Evolutionary conservation across 345 rosid genomes (phyloP).

Genomic region (Rhizophora apiculata): DNA sequence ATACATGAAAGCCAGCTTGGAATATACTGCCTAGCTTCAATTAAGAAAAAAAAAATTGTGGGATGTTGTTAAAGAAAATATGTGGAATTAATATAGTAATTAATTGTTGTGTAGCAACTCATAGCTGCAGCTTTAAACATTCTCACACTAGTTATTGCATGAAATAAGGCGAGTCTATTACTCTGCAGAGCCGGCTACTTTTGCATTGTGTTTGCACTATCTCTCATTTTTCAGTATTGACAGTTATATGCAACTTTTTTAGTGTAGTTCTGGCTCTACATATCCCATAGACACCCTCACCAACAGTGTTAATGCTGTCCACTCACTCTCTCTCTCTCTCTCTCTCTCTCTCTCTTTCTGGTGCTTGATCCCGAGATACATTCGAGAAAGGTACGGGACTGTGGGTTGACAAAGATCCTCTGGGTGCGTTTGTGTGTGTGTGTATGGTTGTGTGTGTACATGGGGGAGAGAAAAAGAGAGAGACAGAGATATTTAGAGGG

Average conservation of each 20-base stretch:
- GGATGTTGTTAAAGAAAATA: too few species aligned
- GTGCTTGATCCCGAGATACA: conserved; percentile 44
- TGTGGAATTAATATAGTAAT: too few species aligned
- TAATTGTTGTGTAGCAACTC: neutral
- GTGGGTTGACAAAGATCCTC: conserved; percentile 40
- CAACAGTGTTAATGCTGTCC: too few species aligned
- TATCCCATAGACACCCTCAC: neutral
- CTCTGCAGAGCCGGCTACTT: conserved; percentile 31
- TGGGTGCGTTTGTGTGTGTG: conserved; percentile 11
- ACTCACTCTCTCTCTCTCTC: too few species aligned
- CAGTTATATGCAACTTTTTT: conserved; percentile 33
- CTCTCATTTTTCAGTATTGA: conserved; percentile 24
- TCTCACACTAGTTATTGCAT: conserved; percentile 23
- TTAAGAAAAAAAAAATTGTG: neutral
- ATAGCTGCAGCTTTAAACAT: conserved; percentile 40
- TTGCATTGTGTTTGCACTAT: conserved; percentile 8
- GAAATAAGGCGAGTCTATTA: conserved; percentile 25
- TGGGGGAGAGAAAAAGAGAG: neutral
- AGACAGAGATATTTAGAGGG: too few species aligned
- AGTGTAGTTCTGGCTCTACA: conserved; percentile 30
- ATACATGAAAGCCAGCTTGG: too few species aligned
- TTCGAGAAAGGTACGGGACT: conserved; percentile 48
- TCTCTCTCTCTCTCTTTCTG: neutral
- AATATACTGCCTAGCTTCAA: neutral
- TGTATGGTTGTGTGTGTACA: neutral